Conservation (phyloP, 177 flowering plant species). For the Vitis hybrid region DNA sequence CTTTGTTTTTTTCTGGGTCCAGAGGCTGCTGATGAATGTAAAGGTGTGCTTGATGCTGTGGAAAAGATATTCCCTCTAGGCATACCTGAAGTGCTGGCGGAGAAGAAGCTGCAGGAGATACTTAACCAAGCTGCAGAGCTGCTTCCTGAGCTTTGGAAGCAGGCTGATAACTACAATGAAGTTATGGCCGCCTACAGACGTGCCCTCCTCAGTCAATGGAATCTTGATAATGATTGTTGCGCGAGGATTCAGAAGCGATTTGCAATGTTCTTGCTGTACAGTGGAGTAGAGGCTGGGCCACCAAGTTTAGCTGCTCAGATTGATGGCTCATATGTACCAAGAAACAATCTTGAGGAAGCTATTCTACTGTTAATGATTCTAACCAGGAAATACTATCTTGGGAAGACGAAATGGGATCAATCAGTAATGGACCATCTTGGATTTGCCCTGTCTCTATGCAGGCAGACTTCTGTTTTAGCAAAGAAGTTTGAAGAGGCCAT, state of each 20-base stretch:
- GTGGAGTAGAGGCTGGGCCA: constrained; percentile 87
- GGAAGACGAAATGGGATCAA: constrained; percentile 82
- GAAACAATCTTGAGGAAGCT: constrained; percentile 90
- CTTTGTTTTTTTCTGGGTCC: constrained; percentile 28
- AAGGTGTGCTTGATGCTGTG: constrained; percentile 85
- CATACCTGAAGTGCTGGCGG: constrained; percentile 68
- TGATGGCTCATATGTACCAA: constrained; percentile 81
- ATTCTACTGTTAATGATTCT: constrained; percentile 86
- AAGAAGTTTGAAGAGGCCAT: constrained; percentile 74
- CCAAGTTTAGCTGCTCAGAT: constrained; percentile 76
- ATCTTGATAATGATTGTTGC: constrained; percentile 76
- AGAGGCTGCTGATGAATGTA: constrained; percentile 93
- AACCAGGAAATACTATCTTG: constrained; percentile 62
- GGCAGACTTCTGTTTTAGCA: constrained; percentile 74
- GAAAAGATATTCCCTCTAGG: constrained; percentile 80
- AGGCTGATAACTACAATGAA: constrained; percentile 65
- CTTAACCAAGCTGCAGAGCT: constrained; percentile 90
- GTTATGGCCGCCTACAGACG: constrained; percentile 83
- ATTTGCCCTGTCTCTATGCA: constrained; percentile 78
- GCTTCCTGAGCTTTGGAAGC: constrained; percentile 94
- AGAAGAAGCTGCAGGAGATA: constrained; percentile 81
- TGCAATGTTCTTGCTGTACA: constrained; percentile 78
- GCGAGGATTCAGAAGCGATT: constrained; percentile 86
- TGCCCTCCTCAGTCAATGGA: constrained; percentile 90
- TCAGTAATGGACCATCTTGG: constrained; percentile 82